Evolutionary conservation across 106 monocot genomes (phyloP).

Genomic region (Dioscorea alata): DNA sequence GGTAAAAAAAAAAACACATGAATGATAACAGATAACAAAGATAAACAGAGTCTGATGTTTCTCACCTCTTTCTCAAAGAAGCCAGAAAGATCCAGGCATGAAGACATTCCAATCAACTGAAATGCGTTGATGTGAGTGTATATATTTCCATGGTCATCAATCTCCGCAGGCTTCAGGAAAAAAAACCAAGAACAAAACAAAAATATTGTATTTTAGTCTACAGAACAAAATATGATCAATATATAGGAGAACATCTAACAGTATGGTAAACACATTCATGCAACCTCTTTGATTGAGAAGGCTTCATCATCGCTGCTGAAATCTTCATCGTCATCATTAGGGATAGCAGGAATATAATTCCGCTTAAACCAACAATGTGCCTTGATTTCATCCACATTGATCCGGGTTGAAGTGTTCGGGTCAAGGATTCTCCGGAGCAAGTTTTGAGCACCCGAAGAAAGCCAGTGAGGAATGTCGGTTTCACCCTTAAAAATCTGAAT

Average conservation of each 20-base stretch:
- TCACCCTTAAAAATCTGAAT: constrained; percentile 38
- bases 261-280: not conserved
- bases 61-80: constrained; percentile 52
- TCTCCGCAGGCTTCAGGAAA: constrained; percentile 16
- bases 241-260: not conserved
- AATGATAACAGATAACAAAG: not conserved
- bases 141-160: constrained; percentile 18
- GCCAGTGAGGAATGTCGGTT: constrained; percentile 48
- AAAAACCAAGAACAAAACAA: too few relatives aligned
- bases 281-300: constrained; percentile 26
- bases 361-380: constrained; percentile 80
- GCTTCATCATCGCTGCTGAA: constrained; percentile 12
- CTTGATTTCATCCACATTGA: constrained; percentile 60
- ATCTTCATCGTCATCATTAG: constrained; percentile 36
- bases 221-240: not conserved
- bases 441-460: constrained; percentile 59
- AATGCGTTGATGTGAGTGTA: constrained; percentile 39
- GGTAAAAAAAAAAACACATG: too few relatives aligned
- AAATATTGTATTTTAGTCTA: not conserved
- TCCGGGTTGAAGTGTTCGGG: constrained; percentile 71
- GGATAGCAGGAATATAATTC: constrained; percentile 54
- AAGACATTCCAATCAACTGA: constrained; percentile 53
- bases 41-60: not conserved
- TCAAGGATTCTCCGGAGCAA: constrained; percentile 67
- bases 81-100: constrained; percentile 45